phyloP scores from a whole-genome alignment of 2,329 filamentous ascomycete species.

The Chaetomium strumarium region DNA sequence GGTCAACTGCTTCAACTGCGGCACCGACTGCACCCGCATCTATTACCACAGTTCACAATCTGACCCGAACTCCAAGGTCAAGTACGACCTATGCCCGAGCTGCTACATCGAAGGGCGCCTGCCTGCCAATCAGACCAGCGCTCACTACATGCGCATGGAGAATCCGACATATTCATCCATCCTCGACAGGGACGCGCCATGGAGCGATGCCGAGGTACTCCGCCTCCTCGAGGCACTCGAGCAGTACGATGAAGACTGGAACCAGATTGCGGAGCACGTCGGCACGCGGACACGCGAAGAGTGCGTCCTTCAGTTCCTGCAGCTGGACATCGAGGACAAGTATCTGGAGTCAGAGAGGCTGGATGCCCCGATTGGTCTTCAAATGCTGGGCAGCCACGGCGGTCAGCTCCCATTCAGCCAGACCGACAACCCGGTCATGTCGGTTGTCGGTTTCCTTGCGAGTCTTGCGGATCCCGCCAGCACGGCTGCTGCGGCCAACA shows the following conservation, averaged over 20 bases:
- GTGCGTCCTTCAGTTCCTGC: constrained; percentile 92
- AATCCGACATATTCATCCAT: constrained; percentile 75
- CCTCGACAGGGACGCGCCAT: constrained; percentile 79
- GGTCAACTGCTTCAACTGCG: constrained; percentile 84
- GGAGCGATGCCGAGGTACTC: constrained; percentile 87
- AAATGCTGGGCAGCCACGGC: constrained; percentile 64
- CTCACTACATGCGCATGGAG: constrained; percentile 83
- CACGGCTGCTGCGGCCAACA: constrained; percentile 83
- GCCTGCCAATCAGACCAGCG: constrained; percentile 68
- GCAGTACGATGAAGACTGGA: constrained; percentile 93
- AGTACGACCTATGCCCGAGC: constrained; percentile 84
- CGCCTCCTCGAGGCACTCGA: constrained; percentile 86
- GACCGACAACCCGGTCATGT: constrained; percentile 93
- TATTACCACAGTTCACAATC: constrained; percentile 55
- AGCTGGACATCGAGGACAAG: constrained; percentile 95
- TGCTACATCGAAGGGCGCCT: constrained; percentile 84
- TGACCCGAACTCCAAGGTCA: constrained; percentile 58
- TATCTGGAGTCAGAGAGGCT: constrained; percentile 76
- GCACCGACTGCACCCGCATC: constrained; percentile 72
- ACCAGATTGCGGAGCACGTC: constrained; percentile 85
- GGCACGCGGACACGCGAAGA: constrained; percentile 88
- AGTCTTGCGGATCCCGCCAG: constrained; percentile 85
- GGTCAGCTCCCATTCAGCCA: constrained; percentile 86
- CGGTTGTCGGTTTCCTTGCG: constrained; percentile 89
- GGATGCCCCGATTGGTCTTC: constrained; percentile 51